These are phyloP conservation scores for Beauveria scarabaeidicola DNA, from an alignment of 2,329 filamentous ascomycete species.

Conservation along the genomic window DNA sequence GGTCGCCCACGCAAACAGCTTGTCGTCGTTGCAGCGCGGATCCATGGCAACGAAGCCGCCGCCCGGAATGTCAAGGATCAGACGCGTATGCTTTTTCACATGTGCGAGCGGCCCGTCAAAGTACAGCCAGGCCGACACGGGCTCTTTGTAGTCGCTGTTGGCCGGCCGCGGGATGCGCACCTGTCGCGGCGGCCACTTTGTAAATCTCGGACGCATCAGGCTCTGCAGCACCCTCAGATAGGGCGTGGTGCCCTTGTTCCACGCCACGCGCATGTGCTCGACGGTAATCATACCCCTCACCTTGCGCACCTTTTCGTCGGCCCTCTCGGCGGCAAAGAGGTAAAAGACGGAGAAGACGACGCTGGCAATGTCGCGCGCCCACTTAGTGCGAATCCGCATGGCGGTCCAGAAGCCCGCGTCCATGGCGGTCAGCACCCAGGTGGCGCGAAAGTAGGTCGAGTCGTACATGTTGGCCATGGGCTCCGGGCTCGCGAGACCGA, in stretches of 20 bases:
- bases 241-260: slow-evolving; percentile 90
- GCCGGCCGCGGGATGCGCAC: slow-evolving; percentile 76
- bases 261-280: slow-evolving; percentile 83
- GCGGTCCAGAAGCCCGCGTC: slow-evolving; percentile 98
- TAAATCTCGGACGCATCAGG: slow-evolving; percentile 69
- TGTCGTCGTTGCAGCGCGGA: slow-evolving; percentile 89
- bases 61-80: slow-evolving; percentile 85
- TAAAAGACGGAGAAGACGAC: slow-evolving; percentile 86
- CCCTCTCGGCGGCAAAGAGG: slow-evolving; percentile 82
- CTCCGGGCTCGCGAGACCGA: slow-evolving; percentile 86
- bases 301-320: slow-evolving; percentile 92
- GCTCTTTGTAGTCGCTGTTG: slow-evolving; percentile 73
- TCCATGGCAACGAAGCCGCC: slow-evolving; percentile 97
- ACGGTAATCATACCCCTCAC: slow-evolving; percentile 80
- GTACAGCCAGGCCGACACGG: slow-evolving; percentile 82
- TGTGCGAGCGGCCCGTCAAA: slow-evolving; percentile 81
- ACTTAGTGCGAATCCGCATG: slow-evolving; percentile 76
- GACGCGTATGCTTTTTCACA: slow-evolving; percentile 63
- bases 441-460: slow-evolving; percentile 85
- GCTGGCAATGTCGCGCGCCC: slow-evolving; percentile 73
- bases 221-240: slow-evolving; percentile 68
- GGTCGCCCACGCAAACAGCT: slow-evolving; percentile 83
- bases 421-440: slow-evolving; percentile 89
- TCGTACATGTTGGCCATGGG: slow-evolving; percentile 92
- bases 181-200: slow-evolving; percentile 70